These are phyloP conservation scores for Cenococcum geophilum DNA, from an alignment of 495 filamentous ascomycete species.

Conservation along the genomic window DNA sequence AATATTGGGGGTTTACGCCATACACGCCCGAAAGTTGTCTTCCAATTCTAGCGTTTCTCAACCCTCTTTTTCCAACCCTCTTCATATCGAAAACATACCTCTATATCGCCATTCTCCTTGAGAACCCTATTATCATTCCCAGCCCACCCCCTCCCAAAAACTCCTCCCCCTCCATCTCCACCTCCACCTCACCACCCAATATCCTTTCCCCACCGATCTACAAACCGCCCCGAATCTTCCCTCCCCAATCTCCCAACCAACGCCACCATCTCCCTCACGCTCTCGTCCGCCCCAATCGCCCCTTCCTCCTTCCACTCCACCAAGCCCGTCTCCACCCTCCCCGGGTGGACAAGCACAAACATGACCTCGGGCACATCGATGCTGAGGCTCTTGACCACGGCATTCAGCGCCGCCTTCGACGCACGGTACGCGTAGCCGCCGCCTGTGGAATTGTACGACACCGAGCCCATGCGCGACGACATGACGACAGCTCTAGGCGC, in stretches of 20 bases:
- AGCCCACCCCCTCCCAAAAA: too few relatives aligned
- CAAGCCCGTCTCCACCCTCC: constrained; percentile 42
- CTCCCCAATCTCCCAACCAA: constrained; percentile 32
- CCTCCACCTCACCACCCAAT: constrained; percentile 35
- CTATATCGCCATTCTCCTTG: too few relatives aligned
- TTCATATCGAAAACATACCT: too few relatives aligned
- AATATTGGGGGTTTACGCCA: too few relatives aligned
- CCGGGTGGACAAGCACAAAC: constrained; percentile 41
- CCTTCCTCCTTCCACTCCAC: constrained; percentile 41
- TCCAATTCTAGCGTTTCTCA: too few relatives aligned
- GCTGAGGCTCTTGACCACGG: constrained; percentile 38
- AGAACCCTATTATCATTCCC: too few relatives aligned
- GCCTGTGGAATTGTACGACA: constrained; percentile 51
- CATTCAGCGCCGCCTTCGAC: constrained; percentile 54
- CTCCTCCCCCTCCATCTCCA: too few relatives aligned
- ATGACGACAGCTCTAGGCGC: constrained; percentile 37
- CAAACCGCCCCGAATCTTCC: constrained; percentile 34
- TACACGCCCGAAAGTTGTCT: too few relatives aligned
- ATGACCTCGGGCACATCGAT: constrained; percentile 38
- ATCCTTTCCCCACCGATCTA: constrained; percentile 39
- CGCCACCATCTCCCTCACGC: constrained; percentile 34
- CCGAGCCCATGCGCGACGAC: constrained; percentile 40
- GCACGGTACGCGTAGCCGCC: constrained; percentile 75
- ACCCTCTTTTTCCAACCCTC: too few relatives aligned
- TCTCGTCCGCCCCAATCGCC: constrained; percentile 39